A percentile compares a stretch with the other conserved stretches of the same genome.
Conservation (phyloP, 1,284 basidiomycete species). For the Fereydounia khargensis region DNA sequence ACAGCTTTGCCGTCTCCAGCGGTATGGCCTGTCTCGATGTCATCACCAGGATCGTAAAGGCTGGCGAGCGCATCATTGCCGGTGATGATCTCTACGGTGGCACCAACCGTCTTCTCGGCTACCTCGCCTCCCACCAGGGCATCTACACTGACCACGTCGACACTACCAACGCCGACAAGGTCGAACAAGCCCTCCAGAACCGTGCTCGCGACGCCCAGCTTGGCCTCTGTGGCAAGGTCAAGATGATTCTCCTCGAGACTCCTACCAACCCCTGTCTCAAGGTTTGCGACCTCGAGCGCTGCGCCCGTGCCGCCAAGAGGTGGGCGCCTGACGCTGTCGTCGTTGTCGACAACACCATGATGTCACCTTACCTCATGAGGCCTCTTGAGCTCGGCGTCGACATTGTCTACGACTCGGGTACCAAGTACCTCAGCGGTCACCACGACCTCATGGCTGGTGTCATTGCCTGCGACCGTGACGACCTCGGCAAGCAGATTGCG, state of each 20-base stretch:
- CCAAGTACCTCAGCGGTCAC: conserved; percentile 96
- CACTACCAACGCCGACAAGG: conserved; percentile 70
- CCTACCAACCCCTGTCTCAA: conserved; percentile 97
- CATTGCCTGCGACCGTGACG: conserved; percentile 79
- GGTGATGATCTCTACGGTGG: conserved; percentile 98
- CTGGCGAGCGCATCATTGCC: conserved; percentile 90
- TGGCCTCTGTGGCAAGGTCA: conserved; percentile 35
- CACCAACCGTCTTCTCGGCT: conserved; percentile 91
- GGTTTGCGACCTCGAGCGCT: conserved; percentile 78
- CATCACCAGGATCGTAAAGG: conserved; percentile 88
- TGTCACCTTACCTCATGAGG: conserved; percentile 96
- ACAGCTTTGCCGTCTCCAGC: conserved; percentile 86
- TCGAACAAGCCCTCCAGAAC: conserved; percentile 40
- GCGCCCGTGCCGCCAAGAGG: conserved; percentile 43
- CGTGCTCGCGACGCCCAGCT: conserved; percentile 35
- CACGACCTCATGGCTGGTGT: conserved; percentile 91
- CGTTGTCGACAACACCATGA: conserved; percentile 90
- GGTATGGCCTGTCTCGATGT: conserved; percentile 98
- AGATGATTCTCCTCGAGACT: conserved; percentile 74
- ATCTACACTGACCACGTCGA: conserved; percentile 91
- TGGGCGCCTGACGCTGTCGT: conserved; percentile 52
- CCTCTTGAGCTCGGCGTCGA: conserved; percentile 95
- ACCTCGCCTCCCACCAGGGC: conserved; percentile 80
- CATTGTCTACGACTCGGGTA: conserved; percentile 95
- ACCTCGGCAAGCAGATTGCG: conserved; percentile 81